These are phyloP conservation scores for Agarophyton chilense DNA, from an alignment of 23 red algal species.

Conservation along the genomic window DNA sequence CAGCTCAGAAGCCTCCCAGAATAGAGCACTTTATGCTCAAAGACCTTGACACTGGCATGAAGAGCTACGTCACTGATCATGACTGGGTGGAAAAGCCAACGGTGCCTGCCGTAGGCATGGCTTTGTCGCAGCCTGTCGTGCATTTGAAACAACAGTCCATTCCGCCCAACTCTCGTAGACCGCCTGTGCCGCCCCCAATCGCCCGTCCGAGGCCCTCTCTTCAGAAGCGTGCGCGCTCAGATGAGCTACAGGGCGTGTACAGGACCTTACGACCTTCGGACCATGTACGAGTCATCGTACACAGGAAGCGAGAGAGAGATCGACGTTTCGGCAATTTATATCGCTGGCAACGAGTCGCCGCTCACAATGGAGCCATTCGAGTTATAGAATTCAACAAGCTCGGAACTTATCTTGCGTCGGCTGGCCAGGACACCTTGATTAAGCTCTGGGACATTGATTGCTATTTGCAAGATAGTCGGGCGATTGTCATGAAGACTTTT, in stretches of 20 bases:
- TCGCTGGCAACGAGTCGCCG: conserved; percentile 74
- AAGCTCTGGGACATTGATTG: conserved; percentile 79
- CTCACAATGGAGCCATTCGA: conserved; percentile 83
- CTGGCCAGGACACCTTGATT: conserved; percentile 75
- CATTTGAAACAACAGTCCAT: neutral
- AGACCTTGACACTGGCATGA: conserved; percentile 72
- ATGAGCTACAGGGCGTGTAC: conserved; percentile 48
- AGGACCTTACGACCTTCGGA: conserved; percentile 32
- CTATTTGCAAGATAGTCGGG: conserved; percentile 32
- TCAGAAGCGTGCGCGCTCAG: conserved; percentile 36
- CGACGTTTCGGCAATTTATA: conserved; percentile 66
- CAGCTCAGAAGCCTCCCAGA: conserved; percentile 17
- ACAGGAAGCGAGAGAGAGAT: conserved; percentile 50
- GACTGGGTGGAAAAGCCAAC: conserved; percentile 67
- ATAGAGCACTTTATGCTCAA: conserved; percentile 57
- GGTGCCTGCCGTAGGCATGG: neutral
- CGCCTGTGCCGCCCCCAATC: neutral
- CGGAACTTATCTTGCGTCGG: conserved; percentile 79
- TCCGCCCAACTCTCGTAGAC: neutral
- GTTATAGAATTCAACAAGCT: conserved; percentile 68
- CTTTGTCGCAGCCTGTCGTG: neutral
- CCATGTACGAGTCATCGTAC: conserved; percentile 72
- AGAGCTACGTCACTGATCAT: conserved; percentile 59
- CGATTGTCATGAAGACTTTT: neutral
- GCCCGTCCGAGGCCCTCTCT: neutral